Evolutionary conservation across 2,329 filamentous ascomycete species (phyloP).

Genomic region (Phialocephala subalpina): DNA sequence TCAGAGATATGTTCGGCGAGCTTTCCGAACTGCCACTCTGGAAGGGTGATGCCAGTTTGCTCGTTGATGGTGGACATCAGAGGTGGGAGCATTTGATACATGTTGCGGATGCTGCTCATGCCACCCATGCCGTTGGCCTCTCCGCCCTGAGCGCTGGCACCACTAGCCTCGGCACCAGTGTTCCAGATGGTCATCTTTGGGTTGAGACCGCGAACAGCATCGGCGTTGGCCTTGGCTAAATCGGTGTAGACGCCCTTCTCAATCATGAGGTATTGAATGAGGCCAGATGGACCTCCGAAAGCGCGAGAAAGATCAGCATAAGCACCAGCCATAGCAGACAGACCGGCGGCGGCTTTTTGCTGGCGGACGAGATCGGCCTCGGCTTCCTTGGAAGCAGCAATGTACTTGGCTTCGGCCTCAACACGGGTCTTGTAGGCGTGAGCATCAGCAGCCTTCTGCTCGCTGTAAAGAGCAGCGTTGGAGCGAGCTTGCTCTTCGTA

Average conservation of each 20-base stretch:
- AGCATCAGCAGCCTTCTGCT: constrained; percentile 62
- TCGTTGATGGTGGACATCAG: constrained; percentile 87
- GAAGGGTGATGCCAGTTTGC: constrained; percentile 84
- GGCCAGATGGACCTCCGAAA: constrained; percentile 78
- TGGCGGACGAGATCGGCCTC: constrained; percentile 66
- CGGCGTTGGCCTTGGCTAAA: constrained; percentile 80
- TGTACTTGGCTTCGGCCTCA: constrained; percentile 48
- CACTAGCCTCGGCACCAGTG: constrained; percentile 63
- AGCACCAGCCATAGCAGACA: constrained; percentile 80
- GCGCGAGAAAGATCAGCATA: constrained; percentile 76
- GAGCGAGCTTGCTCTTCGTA: constrained; percentile 68
- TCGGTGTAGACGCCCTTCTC: constrained; percentile 81
- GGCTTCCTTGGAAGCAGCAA: constrained; percentile 55
- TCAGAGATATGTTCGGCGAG: constrained; percentile 47
- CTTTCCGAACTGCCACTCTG: constrained; percentile 75
- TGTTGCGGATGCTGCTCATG: constrained; percentile 74
- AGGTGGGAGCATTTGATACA: constrained; percentile 86
- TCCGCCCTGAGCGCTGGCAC: constrained; percentile 35
- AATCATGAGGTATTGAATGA: constrained; percentile 89
- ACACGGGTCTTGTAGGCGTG: constrained; percentile 54
- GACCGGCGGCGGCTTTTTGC: constrained; percentile 79
- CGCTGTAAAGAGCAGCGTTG: constrained; percentile 60
- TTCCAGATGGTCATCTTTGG: constrained; percentile 95
- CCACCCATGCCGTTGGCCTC: constrained; percentile 57
- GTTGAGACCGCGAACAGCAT: constrained; percentile 77